Base-by-base conservation (phyloP, 1,139 yeast species). In the Groenewaldozyma auringiensis region DNA sequence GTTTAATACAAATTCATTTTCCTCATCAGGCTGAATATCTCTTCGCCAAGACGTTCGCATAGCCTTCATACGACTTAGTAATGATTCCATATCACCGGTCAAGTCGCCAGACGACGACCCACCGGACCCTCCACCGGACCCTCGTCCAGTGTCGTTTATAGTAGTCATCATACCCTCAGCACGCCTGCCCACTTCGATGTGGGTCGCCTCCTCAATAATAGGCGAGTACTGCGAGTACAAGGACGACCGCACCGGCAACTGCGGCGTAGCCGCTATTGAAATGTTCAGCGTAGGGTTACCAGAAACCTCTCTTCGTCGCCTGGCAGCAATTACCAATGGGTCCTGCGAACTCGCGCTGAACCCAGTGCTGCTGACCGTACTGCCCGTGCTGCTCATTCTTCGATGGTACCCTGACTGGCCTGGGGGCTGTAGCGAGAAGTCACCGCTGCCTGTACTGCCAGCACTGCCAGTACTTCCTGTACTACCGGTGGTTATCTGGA, bases 161-260 rank as follows among this genome's bases (percentile, higher is more conserved):
- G n/a, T 20, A 6, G 36, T n/a, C n/a, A 6, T 16, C n/a, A 21
- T 6, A 14, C 22, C 25, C 11, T 4, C 33, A 13, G 4, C 41
- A 21, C 4, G 42, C 35, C 32, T 36, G 41, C 2, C 16, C 29
- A 47, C 45, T 14, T 45, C 43, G 17, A 55, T 52, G 14, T 54
- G 53, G 2, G 56, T 54, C 13, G 56, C 58, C 37, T 56, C 58
- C 37, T 55, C 60, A 14, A 56, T 49, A n/a, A 55, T 46, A 4
- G 60, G 60, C n/a, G 60, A 56, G 37, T 56, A 56, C 29, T 50
- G 54, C 6, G 54, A 51, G 46, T 50, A 51, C 13, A 54, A 35
- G 17, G 58, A 55, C 2, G 48, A 47, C 17, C 57, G 43, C 13
- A 47, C 47, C 36, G 16, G 36, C 8, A 33, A 17, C 18, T 33